A percentile compares a stretch with the other conserved stretches of the same genome.
Conservation (phyloP, 140 eudicot genomes). For the Senecio squalidus region DNA sequence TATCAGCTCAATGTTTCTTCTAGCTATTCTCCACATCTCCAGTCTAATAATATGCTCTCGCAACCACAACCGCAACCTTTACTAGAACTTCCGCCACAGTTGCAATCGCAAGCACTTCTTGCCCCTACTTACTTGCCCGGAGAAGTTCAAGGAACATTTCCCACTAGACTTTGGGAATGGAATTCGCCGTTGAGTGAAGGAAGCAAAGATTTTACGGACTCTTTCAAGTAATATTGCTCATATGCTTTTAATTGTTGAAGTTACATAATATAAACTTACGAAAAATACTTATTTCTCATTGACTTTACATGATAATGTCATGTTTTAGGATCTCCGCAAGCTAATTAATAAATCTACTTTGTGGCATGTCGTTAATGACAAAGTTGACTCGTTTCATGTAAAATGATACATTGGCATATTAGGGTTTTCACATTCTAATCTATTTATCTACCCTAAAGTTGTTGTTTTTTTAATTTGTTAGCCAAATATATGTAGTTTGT, state of each 20-base stretch:
- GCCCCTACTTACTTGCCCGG: conserved; percentile 33
- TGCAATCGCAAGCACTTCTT: conserved; percentile 23
- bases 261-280: not conserved
- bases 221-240: conserved; percentile 48
- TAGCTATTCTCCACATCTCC: conserved; percentile 11
- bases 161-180: conserved; percentile 83
- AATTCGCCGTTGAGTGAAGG: conserved; percentile 36
- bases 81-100: conserved; percentile 19
- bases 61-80: conserved; percentile 1
- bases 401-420: conserved; percentile 1
- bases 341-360: no score
- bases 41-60: conserved; percentile 18
- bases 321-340: conserved; percentile 2
- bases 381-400: conserved; percentile 3
- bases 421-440: not conserved
- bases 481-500: not conserved
- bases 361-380: conserved; percentile 3
- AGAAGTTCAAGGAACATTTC: conserved; percentile 28
- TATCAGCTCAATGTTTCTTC: conserved; percentile 21
- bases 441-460: not conserved
- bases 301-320: not conserved
- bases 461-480: not conserved
- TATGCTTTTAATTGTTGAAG: not conserved
- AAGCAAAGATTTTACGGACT: conserved; percentile 43
- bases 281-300: not conserved